Conservation (phyloP, 176 grass and related monocot species). For the Bonia amplexicaulis region DNA sequence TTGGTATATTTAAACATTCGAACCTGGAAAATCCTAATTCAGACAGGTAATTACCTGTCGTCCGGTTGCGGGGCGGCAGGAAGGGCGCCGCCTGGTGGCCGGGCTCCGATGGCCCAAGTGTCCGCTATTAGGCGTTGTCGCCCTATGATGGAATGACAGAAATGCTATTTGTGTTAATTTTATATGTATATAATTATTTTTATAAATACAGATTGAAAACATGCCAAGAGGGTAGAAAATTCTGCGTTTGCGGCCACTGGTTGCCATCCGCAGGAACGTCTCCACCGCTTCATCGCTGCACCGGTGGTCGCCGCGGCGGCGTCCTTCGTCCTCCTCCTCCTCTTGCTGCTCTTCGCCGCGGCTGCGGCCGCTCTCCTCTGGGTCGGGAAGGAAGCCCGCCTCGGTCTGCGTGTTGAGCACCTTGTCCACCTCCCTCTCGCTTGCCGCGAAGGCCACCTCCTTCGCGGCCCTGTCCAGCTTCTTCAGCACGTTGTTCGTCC, state of each 20-base stretch:
- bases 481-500: slow-evolving; percentile 45
- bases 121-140: too few relatives aligned
- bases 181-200: too few relatives aligned
- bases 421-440: slow-evolving; percentile 57
- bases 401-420: slow-evolving; percentile 47
- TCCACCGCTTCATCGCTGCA: neutral
- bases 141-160: too few relatives aligned
- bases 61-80: too few relatives aligned
- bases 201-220: too few relatives aligned
- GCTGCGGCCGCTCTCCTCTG: slow-evolving; percentile 13
- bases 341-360: neutral
- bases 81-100: too few relatives aligned
- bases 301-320: neutral
- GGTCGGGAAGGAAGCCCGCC: slow-evolving; percentile 41
- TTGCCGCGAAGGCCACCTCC: slow-evolving; percentile 58
- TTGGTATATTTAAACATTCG: too few relatives aligned
- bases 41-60: too few relatives aligned
- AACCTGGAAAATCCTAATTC: too few relatives aligned
- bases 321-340: neutral
- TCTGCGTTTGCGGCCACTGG: neutral
- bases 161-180: too few relatives aligned
- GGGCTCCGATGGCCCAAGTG: too few relatives aligned
- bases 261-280: slow-evolving; percentile 21
- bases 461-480: slow-evolving; percentile 57
- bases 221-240: too few relatives aligned